Base-by-base conservation (phyloP, 305 asterid genomes). In the Salvia sclarea region DNA sequence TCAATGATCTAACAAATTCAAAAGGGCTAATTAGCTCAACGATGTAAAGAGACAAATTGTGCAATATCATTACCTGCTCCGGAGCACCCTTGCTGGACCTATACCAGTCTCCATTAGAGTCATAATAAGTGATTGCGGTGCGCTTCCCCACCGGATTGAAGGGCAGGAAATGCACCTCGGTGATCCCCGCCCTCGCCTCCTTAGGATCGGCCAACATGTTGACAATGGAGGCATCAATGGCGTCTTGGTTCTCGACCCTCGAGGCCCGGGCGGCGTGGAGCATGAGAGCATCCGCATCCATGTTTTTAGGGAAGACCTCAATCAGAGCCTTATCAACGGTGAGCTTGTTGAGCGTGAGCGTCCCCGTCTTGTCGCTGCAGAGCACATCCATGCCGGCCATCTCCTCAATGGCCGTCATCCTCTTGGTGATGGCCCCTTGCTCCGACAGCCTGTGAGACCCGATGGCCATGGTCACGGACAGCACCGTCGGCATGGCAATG, bases 11-110 rank as follows among this genome's bases (percentile, higher is more conserved):
- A 62, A 31, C 31, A 11, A 37, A 13, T 21, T 37, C 3, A 37
- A 37, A 37, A 37, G 43, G 43, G 30, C 4, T 25, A 25, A 4
- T 4, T 25, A 2, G 4, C 4, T 25, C 4, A 25, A 2, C 2
- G 30, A 25, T 2, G 4, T 1, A 25, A 25, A 25, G 30, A 25
- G 2, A 4, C 2, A 25, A 25, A 25, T 4, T 25, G 4, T 25
- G 30, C 30, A 25, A 25, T 25, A 25, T 25, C 30, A 0, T 68
- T 84, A 94, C 99, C 77, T 94, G 99, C 78, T 94, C 99, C 2
- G 99, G 99, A 59, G 99, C 99, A 52, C 99, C 99, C 80, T 94
- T 94, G 88, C 98, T 94, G 72, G 83, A 77, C 47, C 99, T 80
- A 45, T 88, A 83, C 98, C 98, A 92, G 50, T 92, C 69, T 9